A percentile compares a stretch with the other conserved stretches of the same genome.
Conservation (phyloP, 208 protist species). For the Trypanosoma boissoni region DNA sequence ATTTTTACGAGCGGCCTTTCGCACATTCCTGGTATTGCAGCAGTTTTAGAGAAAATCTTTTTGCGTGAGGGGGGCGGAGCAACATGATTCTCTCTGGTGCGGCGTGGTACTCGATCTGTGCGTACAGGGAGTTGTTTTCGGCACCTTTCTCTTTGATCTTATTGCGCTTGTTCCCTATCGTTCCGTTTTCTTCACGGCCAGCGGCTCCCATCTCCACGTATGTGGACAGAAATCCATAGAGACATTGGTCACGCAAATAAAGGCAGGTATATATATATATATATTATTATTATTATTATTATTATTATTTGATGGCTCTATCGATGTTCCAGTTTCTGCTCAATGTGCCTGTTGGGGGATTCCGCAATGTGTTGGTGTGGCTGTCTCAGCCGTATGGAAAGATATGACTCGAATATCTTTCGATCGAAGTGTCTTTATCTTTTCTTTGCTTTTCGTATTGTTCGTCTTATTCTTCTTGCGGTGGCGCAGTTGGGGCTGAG, state of each 20-base stretch:
- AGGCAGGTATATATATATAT: slow-evolving; percentile 12
- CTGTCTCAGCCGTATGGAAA: slow-evolving; percentile 13
- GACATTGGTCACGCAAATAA: slow-evolving; percentile 1
- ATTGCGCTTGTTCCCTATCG: neutral
- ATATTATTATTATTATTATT: no score
- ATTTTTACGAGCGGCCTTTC: slow-evolving; percentile 16
- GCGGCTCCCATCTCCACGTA: slow-evolving; percentile 14
- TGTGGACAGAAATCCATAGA: slow-evolving; percentile 21
- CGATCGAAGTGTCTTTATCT: slow-evolving; percentile 16
- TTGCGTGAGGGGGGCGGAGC: no score
- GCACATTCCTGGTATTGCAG: slow-evolving; percentile 3
- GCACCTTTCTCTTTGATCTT: slow-evolving; percentile 2
- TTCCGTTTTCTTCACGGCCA: slow-evolving; percentile 6
- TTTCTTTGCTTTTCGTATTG: no score
- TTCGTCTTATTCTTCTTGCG: slow-evolving; percentile 3
- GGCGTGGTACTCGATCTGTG: slow-evolving; percentile 14
- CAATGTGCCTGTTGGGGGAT: slow-evolving; percentile 11
- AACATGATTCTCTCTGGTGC: slow-evolving; percentile 11
- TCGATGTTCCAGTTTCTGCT: slow-evolving; percentile 7
- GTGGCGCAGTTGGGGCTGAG: slow-evolving; percentile 6
- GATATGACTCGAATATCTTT: slow-evolving; percentile 14
- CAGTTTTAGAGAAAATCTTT: slow-evolving; percentile 4
- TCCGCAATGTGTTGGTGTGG: neutral
- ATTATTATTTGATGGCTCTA: no score
- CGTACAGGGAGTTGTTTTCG: slow-evolving; percentile 17